Conservation (phyloP, 2,329 filamentous ascomycete genomes). For the Cladosporium sp. region DNA sequence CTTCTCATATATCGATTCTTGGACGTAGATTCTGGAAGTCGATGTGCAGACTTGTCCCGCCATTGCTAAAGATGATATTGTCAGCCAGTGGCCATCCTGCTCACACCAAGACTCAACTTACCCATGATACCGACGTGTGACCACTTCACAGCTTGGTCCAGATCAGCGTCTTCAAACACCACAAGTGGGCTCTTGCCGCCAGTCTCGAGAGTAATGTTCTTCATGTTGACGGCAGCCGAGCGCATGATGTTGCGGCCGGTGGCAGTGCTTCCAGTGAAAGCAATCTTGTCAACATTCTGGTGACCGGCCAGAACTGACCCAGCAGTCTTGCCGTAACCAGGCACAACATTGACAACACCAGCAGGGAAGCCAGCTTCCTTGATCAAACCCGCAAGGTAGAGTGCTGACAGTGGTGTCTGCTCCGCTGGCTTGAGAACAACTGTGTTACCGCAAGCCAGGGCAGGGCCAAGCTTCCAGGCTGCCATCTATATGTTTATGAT, state of each 20-base stretch:
- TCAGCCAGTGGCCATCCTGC: not conserved
- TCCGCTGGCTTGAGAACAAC: constrained; percentile 60
- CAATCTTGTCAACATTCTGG: constrained; percentile 70
- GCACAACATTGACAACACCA: constrained; percentile 74
- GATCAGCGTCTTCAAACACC: constrained; percentile 59
- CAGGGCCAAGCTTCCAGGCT: constrained; percentile 73
- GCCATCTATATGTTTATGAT: constrained; percentile 64
- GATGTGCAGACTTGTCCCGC: constrained; percentile 60
- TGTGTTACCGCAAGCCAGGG: constrained; percentile 58
- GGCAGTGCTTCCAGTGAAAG: constrained; percentile 74
- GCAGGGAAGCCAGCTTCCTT: constrained; percentile 75
- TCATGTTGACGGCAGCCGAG: constrained; percentile 63
- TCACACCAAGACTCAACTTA: constrained; percentile 40
- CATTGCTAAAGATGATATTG: not conserved
- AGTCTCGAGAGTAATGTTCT: constrained; percentile 63
- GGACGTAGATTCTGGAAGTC: constrained; percentile 58
- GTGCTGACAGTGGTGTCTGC: constrained; percentile 58
- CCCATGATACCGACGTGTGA: constrained; percentile 61
- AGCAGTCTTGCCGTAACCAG: constrained; percentile 67
- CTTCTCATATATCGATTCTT: constrained; percentile 59
- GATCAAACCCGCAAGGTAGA: constrained; percentile 66
- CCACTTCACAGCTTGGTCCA: constrained; percentile 67
- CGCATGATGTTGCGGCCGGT: constrained; percentile 78
- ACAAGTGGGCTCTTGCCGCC: constrained; percentile 62
- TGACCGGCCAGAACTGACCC: constrained; percentile 70